phyloP scores from a whole-genome alignment of 1,139 yeast genomes.

The Suhomyces taliae region DNA sequence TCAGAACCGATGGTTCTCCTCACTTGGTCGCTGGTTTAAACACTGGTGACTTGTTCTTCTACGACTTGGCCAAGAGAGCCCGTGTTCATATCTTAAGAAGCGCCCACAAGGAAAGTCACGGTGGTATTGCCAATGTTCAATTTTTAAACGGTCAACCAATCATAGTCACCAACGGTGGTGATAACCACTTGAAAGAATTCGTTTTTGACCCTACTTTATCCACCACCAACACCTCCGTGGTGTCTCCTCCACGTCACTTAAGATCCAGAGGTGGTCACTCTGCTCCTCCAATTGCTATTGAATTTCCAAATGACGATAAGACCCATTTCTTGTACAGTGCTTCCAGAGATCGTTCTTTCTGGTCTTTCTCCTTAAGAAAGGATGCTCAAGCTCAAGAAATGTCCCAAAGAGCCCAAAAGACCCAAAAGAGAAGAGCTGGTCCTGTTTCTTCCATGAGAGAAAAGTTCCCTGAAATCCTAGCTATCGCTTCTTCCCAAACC shows the following conservation, averaged over 20 bases:
- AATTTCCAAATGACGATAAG: constrained; percentile 73
- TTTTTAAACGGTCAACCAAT: constrained; percentile 93
- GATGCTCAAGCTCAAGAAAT: constrained; percentile 96
- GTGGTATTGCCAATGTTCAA: constrained; percentile 76
- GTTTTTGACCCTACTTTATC: constrained; percentile 92
- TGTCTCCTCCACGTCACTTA: constrained; percentile 87
- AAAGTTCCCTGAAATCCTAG: constrained; percentile 75
- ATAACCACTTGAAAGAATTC: constrained; percentile 82
- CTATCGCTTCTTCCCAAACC: constrained; percentile 72
- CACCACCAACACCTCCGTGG: constrained; percentile 60
- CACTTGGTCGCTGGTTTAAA: constrained; percentile 80
- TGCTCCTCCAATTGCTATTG: constrained; percentile 78
- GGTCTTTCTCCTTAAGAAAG: constrained; percentile 90
- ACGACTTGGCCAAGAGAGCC: constrained; percentile 70
- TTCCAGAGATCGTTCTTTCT: constrained; percentile 80
- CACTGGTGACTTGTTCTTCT: constrained; percentile 82
- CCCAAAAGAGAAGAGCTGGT: constrained; percentile 63
- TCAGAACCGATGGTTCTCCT: constrained; percentile 88
- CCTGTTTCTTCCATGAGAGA: constrained; percentile 49
- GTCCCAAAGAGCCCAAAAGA: constrained; percentile 69
- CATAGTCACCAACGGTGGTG: constrained; percentile 88
- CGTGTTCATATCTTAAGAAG: constrained; percentile 74
- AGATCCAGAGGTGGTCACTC: constrained; percentile 97
- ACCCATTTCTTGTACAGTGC: constrained; percentile 87
- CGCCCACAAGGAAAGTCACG: constrained; percentile 71